A percentile compares a stretch with the other conserved stretches of the same genome.
phyloP scores from a whole-genome alignment of 2,329 filamentous ascomycete species.

The Aspergillus flavus region DNA sequence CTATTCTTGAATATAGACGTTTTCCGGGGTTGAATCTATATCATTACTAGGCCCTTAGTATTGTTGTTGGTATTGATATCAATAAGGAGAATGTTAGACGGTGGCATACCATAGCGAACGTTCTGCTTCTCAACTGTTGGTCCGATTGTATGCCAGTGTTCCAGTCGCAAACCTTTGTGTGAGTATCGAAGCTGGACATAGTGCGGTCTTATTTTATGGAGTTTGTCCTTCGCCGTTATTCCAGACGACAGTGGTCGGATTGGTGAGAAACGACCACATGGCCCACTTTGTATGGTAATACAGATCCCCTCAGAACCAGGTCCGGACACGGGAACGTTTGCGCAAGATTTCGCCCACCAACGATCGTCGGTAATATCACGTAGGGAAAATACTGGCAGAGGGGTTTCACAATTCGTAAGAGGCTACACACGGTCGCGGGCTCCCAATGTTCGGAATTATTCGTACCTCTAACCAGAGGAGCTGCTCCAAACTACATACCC shows the following conservation, averaged over 20 bases:
- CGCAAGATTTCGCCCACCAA: not conserved
- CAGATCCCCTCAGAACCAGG: not conserved
- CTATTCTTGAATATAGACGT: too few species aligned
- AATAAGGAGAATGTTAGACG: too few species aligned
- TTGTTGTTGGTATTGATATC: too few species aligned
- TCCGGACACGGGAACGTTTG: not conserved
- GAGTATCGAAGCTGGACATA: too few species aligned
- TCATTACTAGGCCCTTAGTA: too few species aligned
- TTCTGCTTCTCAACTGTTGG: too few species aligned
- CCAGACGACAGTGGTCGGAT: not conserved
- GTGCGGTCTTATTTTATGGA: not conserved
- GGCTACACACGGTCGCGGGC: not conserved
- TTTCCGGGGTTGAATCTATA: too few species aligned
- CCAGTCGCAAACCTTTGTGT: too few species aligned
- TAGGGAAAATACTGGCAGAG: fast-evolving
- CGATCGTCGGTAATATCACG: not conserved
- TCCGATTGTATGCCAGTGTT: too few species aligned
- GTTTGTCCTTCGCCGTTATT: fast-evolving
- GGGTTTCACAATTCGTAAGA: fast-evolving
- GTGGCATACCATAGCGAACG: too few species aligned
- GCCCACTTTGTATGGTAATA: not conserved
- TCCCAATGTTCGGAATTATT: not conserved
- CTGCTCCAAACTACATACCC: not conserved
- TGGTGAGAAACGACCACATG: not conserved
- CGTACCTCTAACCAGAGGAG: too few species aligned